Base-by-base conservation (phyloP, 2,329 filamentous ascomycete species). In the Penicillium sp. region DNA sequence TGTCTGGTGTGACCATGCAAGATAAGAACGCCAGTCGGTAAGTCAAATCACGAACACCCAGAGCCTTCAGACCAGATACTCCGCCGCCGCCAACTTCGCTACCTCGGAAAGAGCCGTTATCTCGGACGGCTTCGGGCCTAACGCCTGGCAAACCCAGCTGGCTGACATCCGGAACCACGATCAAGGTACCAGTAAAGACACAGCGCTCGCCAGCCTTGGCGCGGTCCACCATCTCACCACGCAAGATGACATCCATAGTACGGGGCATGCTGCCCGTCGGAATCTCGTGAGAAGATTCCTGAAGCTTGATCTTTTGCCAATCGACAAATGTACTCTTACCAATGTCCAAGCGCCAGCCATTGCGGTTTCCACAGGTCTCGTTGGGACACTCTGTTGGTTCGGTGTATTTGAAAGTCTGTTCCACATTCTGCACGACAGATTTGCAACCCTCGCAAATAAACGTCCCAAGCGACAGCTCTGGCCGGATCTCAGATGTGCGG, bases 181-280 rank as follows among this genome's bases (percentile, higher is more conserved):
- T 96, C 48, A 96, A 69, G 4, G 89, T 89, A 48, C 92, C 92
- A 0, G 90, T 96, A 64, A 98, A 98, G 56, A 98, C 86, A 64
- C 92, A 98, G 67, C 94, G 95, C 67, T 98, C 92, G 48, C 92
- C 92, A 32, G 92, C 92, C 70, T 96, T 96, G 35, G 90, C 89
- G 35, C 92, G 81, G 56, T 98, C 92, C 16, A 98, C 92, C 70
- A 98, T 95, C 63, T 98, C 92, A 57, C 92, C 92, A 44, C 92
- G 82, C 22, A 98, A 68, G 51, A 98, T 95, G 28, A 98, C 84
- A 57, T 98, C 92, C 79, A 98, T 92, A 2, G 92, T 98, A 42
- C 92, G 79, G 15, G 92, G 92, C 92, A 98, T 98, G 68, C 89
- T 95, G 37, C 92, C 92, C 0, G 92, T 98, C 0, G 92, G 92